Evolutionary conservation across 2,329 filamentous ascomycete genomes (phyloP), one percentile per base, ranked within the genome.

Genomic region (Pseudogymnoascus sp.): DNA sequence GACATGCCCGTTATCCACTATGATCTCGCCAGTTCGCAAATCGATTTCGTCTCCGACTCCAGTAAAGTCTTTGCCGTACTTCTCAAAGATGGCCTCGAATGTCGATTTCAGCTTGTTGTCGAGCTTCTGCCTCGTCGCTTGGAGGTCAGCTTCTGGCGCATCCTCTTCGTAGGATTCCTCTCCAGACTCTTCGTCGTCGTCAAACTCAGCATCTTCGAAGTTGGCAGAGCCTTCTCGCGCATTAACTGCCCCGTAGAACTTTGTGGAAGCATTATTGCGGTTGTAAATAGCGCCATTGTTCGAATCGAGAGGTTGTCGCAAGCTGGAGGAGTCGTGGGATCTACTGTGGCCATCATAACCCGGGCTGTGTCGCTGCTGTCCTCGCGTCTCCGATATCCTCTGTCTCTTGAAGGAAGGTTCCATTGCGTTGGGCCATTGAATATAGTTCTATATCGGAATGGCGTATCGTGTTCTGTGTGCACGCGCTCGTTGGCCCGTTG

Each of bases 1-100:
- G 61, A 97, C 74, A 76, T 97, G 94, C 0, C 94, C 93, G 78
- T 96, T 94, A 74, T 97, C 83, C 63, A 97, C 86, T n/a, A 96
- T 81, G 56, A 97, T 86, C 64, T 90, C 80, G 62, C 91, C 92
- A 0, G 90, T 93, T 60, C 80, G 79, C 63, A 96, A 79, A 74
- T 97, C 91, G 70, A 97, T 92, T 76, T 96, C 92, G 74, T 97
- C 93, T 62, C 88, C 92, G 60, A 93, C 81, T 4, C 87, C 89
- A 1, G 86, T 85, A 70, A 96, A 96, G 73, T 97, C 89, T 67
- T 82, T 86, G 62, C 82, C 86, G 73, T 96, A 97, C 74, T 96
- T 97, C 65, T 88, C 84, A 72, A 96, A 96, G 63, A 97, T 96
- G 63, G 84, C 79, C 72, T 96, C 92, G 73, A 96, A 94, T 4